These are phyloP conservation scores for Dipteronia dyeriana DNA, from an alignment of 345 rosid genomes.

Conservation along the genomic window DNA sequence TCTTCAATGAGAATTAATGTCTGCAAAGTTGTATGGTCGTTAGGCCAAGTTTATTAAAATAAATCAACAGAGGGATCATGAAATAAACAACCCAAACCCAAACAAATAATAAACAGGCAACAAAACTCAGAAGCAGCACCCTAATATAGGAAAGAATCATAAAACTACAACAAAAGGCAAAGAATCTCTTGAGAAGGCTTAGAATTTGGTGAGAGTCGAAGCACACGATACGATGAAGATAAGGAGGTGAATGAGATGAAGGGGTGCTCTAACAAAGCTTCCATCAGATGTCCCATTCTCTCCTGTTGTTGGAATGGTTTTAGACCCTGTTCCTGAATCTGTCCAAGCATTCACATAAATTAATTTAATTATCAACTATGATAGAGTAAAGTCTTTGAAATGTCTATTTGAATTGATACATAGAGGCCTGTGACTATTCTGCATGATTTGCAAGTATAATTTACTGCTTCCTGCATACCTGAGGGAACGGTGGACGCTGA, in stretches of 20 bases:
- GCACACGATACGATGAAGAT: conserved; percentile 32
- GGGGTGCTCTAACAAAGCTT: conserved; percentile 28
- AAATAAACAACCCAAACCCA: conserved; percentile 15
- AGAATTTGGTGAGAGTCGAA: conserved; percentile 31
- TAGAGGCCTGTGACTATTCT: neutral
- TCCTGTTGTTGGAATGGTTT: conserved; percentile 45
- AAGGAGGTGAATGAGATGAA: conserved; percentile 28
- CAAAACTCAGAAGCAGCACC: neutral
- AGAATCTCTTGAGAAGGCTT: conserved; percentile 22
- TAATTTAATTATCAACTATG: neutral
- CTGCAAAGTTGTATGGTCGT: neutral
- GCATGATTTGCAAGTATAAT: neutral
- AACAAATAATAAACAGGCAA: conserved; percentile 14
- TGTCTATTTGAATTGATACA: too few relatives aligned
- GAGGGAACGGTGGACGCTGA: conserved; percentile 43
- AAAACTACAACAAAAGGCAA: neutral
- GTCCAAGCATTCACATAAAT: neutral
- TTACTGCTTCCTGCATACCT: conserved; percentile 31
- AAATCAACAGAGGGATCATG: neutral
- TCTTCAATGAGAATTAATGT: neutral
- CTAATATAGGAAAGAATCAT: conserved; percentile 10
- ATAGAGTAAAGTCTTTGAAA: too few relatives aligned
- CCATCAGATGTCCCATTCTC: conserved; percentile 41
- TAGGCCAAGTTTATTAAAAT: neutral
- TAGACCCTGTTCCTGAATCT: conserved; percentile 42